A percentile compares a stretch with the other conserved stretches of the same genome.
These are phyloP conservation scores for Epichloe scottii DNA, from an alignment of 2,329 filamentous ascomycete species.

Conservation along the genomic window DNA sequence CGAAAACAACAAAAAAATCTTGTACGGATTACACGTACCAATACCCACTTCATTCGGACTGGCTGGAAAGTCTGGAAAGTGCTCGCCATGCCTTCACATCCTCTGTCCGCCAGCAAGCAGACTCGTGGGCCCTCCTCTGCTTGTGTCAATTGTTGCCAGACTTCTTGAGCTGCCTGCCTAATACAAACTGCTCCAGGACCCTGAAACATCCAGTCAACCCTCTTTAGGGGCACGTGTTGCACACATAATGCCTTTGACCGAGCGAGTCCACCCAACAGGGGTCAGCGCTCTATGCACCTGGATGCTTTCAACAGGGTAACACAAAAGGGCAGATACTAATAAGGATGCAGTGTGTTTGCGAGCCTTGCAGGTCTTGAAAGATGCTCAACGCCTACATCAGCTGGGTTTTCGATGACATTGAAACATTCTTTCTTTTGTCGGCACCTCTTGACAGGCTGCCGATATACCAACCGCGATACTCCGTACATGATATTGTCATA, in stretches of 20 bases:
- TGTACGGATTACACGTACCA: no score
- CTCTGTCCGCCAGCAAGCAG: not conserved
- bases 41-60: not conserved
- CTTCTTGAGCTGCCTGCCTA: not conserved
- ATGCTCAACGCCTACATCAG: not conserved
- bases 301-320: slow-evolving; percentile 1
- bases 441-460: not conserved
- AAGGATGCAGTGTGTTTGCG: not conserved
- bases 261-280: slow-evolving; percentile 1
- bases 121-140: not conserved
- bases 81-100: not conserved
- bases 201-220: not conserved
- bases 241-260: not conserved
- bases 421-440: not conserved
- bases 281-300: slow-evolving; percentile 2
- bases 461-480: not conserved
- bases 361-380: not conserved
- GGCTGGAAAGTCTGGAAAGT: not conserved
- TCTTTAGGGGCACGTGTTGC: not conserved
- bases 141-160: not conserved
- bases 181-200: not conserved
- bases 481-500: not conserved
- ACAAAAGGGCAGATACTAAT: slow-evolving; percentile 2
- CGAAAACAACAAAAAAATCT: no score
- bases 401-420: not conserved